These are phyloP conservation scores for Emiliania huxleyi DNA, from an alignment of 78 protist species.

Conservation along the genomic window DNA sequence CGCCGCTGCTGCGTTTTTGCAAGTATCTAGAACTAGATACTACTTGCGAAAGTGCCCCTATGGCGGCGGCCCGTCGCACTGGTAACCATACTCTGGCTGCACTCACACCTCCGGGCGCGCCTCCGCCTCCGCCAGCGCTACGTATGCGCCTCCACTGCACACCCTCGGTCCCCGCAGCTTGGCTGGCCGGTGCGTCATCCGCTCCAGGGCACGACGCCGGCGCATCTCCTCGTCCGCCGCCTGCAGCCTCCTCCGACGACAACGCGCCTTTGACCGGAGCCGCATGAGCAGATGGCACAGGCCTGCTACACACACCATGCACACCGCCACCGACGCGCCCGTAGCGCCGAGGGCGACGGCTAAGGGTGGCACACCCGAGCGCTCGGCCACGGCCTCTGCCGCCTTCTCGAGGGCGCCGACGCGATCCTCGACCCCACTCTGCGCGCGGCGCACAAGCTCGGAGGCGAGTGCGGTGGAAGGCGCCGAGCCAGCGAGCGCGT, in stretches of 20 bases:
- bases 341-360: background rate
- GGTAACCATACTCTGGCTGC: no score
- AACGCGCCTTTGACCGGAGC: no score
- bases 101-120: background rate
- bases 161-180: background rate
- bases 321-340: no score
- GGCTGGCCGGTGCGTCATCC: background rate
- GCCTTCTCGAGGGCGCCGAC: background rate
- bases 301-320: background rate
- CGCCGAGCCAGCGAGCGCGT: background rate
- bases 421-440: background rate
- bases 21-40: no score
- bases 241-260: background rate
- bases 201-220: background rate
- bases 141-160: background rate
- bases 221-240: background rate
- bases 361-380: background rate
- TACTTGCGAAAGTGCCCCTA: no score
- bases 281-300: no score
- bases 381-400: background rate
- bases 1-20: no score
- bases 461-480: background rate
- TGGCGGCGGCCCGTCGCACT: no score
- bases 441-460: background rate
- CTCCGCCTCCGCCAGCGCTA: background rate